A percentile compares a stretch with the other conserved stretches of the same genome.
Conservation (phyloP, 2,329 filamentous ascomycete species). For the Neospermospora avenae region DNA sequence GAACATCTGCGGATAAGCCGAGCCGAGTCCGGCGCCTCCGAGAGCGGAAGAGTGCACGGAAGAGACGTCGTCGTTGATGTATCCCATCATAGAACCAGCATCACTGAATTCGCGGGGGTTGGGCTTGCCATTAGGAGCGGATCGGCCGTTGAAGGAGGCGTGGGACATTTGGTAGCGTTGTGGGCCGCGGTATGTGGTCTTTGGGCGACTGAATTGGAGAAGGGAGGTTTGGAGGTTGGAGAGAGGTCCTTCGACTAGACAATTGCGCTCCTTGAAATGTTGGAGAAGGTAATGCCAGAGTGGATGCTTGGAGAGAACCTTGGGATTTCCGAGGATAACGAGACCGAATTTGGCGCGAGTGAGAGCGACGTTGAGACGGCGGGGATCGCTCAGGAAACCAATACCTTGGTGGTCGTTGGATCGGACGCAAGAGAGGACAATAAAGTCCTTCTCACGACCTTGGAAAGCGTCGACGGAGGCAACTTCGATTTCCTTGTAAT, state of each 20-base stretch:
- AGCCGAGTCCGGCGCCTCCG: slow-evolving; percentile 73
- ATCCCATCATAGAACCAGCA: slow-evolving; percentile 85
- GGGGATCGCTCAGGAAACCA: slow-evolving; percentile 95
- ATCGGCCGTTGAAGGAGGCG: slow-evolving; percentile 40
- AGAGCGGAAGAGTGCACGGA: slow-evolving; percentile 91
- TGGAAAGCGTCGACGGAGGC: slow-evolving; percentile 98
- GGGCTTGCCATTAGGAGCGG: slow-evolving; percentile 32
- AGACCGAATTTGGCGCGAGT: slow-evolving; percentile 96
- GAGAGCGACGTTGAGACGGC: slow-evolving; percentile 93
- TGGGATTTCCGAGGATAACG: slow-evolving; percentile 95
- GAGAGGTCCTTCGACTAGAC: slow-evolving; percentile 90
- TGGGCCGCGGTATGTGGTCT: slow-evolving; percentile 84
- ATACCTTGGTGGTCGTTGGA: slow-evolving; percentile 99
- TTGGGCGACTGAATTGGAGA: slow-evolving; percentile 90
- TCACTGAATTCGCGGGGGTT: slow-evolving; percentile 46
- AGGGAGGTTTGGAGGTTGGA: slow-evolving; percentile 95
- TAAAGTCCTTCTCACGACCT: slow-evolving; percentile 98
- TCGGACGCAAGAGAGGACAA: slow-evolving; percentile 94
- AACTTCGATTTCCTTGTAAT: slow-evolving; percentile 98
- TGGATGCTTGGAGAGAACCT: slow-evolving; percentile 95
- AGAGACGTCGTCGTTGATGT: slow-evolving; percentile 95
- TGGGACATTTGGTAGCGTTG: slow-evolving; percentile 84
- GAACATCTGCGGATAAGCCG: slow-evolving; percentile 92
- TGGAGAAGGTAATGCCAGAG: slow-evolving; percentile 93
- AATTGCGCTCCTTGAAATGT: slow-evolving; percentile 96